Percentiles rank a stretch among this genome's conserved stretches.
phyloP scores from a whole-genome alignment of 1,284 basidiomycete genomes.

The Fomitopsis pinicola region DNA sequence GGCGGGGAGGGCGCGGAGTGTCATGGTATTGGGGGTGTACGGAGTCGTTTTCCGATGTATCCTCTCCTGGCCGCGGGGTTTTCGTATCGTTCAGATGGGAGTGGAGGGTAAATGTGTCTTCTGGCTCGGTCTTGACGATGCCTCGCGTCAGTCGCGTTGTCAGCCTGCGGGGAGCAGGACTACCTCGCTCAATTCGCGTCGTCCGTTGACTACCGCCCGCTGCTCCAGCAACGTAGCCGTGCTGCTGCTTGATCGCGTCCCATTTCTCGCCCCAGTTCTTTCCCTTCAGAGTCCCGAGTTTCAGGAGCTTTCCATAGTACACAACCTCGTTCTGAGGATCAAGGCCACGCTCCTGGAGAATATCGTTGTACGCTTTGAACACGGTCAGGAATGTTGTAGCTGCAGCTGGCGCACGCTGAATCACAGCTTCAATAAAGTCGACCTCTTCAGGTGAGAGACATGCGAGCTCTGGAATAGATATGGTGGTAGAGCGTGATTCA shows the following conservation, averaged over 20 bases:
- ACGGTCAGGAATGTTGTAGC: conserved; percentile 71
- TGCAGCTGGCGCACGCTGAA: conserved; percentile 55
- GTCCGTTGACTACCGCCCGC: conserved; percentile 13
- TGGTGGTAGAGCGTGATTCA: conserved; percentile 43
- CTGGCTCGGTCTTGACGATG: conserved; percentile 17
- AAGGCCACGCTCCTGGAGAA: conserved; percentile 66
- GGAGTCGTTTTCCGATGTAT: conserved; percentile 12
- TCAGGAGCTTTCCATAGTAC: conserved; percentile 76
- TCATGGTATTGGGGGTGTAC: conserved; percentile 16
- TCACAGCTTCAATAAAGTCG: conserved; percentile 68
- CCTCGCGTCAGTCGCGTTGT: conserved; percentile 17
- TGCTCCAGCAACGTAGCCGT: conserved; percentile 32
- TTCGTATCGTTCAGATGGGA: conserved; percentile 37
- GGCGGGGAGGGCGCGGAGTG: conserved; percentile 21
- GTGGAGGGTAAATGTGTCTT: conserved; percentile 42
- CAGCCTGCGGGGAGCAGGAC: conserved; percentile 14
- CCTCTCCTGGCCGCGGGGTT: conserved; percentile 20
- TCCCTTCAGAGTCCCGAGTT: conserved; percentile 73
- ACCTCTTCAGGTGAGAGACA: conserved; percentile 58
- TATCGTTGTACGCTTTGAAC: conserved; percentile 79
- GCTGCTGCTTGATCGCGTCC: conserved; percentile 57
- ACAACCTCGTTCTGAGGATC: conserved; percentile 73
- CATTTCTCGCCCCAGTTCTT: conserved; percentile 76
- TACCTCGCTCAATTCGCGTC: conserved; percentile 14
- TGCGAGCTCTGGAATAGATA: conserved; percentile 51